Evolutionary conservation across 345 rosid genomes (phyloP).

Genomic region (Gynandropsis gynandra): DNA sequence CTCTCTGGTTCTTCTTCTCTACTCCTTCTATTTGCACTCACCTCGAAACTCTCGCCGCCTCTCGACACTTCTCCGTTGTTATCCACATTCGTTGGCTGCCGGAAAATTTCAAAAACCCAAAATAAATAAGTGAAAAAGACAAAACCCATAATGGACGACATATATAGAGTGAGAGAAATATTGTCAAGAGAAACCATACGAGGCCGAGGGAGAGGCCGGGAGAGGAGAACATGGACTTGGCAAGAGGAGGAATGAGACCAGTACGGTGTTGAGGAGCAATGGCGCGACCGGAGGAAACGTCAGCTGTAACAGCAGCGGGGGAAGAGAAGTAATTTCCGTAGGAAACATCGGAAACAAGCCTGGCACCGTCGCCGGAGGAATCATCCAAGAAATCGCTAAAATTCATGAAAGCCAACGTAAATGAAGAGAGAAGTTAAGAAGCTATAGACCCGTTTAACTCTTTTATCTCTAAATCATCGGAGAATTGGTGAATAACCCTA

Average conservation of each 20-base stretch:
- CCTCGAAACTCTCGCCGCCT: conserved; percentile 25
- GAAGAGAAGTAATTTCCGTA: conserved; percentile 16
- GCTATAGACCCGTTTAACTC: neutral
- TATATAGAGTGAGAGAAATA: neutral
- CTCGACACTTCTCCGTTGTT: conserved; percentile 22
- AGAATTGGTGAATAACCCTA: neutral
- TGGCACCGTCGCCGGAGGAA: conserved; percentile 14
- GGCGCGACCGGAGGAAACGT: neutral
- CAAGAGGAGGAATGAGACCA: conserved; percentile 17
- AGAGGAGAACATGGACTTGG: conserved; percentile 27
- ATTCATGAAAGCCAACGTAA: conserved; percentile 20
- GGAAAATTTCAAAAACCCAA: neutral
- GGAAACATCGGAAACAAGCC: neutral
- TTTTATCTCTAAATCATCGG: neutral
- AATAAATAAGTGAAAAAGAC: too few relatives aligned
- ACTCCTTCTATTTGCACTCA: conserved; percentile 28
- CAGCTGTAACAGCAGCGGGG: conserved; percentile 18
- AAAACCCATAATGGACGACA: neutral
- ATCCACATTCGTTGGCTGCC: conserved; percentile 33
- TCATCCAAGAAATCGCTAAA: conserved; percentile 25
- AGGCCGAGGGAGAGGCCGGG: conserved; percentile 38
- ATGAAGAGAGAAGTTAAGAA: neutral
- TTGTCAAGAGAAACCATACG: conserved; percentile 16
- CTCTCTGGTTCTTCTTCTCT: conserved; percentile 48
- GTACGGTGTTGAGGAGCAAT: conserved; percentile 5